Evolutionary conservation across 495 filamentous ascomycete genomes (phyloP).

Genomic region (Schizothecium vesticola): DNA sequence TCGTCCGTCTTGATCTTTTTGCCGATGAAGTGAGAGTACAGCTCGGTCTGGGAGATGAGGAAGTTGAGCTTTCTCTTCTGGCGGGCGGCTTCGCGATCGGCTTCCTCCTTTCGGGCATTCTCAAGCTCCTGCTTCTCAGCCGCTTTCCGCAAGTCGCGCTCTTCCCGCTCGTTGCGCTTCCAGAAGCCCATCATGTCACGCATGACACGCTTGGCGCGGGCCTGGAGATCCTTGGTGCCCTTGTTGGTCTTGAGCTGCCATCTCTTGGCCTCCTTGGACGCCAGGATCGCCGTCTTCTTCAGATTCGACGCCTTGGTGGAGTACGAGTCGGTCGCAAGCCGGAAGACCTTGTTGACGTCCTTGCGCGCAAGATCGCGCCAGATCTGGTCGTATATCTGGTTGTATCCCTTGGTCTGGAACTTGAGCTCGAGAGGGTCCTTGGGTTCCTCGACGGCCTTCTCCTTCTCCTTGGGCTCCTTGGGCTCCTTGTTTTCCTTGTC

Average conservation of each 20-base stretch:
- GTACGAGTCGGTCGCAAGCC: constrained; percentile 76
- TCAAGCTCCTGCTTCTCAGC: constrained; percentile 96
- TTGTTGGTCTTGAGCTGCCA: constrained; percentile 99
- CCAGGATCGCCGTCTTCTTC: constrained; percentile 94
- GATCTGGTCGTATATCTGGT: constrained; percentile 97
- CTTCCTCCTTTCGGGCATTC: constrained; percentile 92
- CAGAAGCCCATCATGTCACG: constrained; percentile 99
- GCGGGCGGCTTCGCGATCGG: constrained; percentile 91
- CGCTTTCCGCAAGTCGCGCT: constrained; percentile 86
- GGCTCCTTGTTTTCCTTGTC: constrained; percentile 44
- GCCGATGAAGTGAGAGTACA: constrained; percentile 99
- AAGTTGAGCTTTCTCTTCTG: constrained; percentile 99
- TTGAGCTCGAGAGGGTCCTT: constrained; percentile 47
- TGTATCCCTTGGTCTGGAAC: constrained; percentile 86
- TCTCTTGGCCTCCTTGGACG: constrained; percentile 91
- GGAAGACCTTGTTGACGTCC: constrained; percentile 85
- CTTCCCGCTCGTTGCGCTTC: constrained; percentile 97
- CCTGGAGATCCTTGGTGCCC: constrained; percentile 94
- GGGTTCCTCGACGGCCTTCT: constrained; percentile 54
- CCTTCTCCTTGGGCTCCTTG: constrained; percentile 58
- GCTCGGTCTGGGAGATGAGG: constrained; percentile 95
- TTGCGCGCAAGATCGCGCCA: constrained; percentile 92
- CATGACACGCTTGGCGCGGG: constrained; percentile 95
- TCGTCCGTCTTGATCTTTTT: constrained; percentile 98
- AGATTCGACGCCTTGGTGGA: constrained; percentile 83